Conservation (phyloP, 164 flowering plant genomes). For the Piper betle region DNA sequence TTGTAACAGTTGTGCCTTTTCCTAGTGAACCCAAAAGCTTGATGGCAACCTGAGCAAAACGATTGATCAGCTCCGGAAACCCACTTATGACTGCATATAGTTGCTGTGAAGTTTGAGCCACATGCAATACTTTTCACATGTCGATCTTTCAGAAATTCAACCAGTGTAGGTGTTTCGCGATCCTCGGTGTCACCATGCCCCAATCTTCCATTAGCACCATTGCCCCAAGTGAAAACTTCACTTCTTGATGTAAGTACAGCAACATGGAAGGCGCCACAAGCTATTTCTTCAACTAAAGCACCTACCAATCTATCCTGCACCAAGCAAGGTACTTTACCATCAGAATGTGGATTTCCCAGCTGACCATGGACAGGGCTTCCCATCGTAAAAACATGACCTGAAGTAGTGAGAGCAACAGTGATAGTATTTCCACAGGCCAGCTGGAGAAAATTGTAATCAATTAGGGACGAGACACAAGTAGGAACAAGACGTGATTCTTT, state of each 20-base stretch:
- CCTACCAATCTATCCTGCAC: conserved; percentile 69
- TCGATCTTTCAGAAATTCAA: conserved; percentile 39
- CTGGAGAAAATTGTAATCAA: conserved; percentile 59
- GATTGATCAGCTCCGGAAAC: conserved; percentile 47
- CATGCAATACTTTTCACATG: conserved; percentile 40
- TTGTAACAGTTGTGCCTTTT: conserved; percentile 50
- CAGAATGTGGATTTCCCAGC: conserved; percentile 53
- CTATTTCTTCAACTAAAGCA: conserved; percentile 60
- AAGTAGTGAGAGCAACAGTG: conserved; percentile 62
- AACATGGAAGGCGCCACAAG: conserved; percentile 66
- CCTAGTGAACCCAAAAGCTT: conserved; percentile 43
- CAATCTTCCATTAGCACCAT: conserved; percentile 47
- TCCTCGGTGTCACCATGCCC: conserved; percentile 55
- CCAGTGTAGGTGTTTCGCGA: conserved; percentile 34
- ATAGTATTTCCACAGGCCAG: conserved; percentile 66
- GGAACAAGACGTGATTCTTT: conserved; percentile 54
- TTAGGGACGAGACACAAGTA: conserved; percentile 50
- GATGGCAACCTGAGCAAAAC: conserved; percentile 39
- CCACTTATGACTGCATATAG: conserved; percentile 50
- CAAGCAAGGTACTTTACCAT: conserved; percentile 50
- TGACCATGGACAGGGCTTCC: conserved; percentile 60
- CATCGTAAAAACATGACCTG: conserved; percentile 76
- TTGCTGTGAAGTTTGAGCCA: conserved; percentile 43
- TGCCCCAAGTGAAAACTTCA: conserved; percentile 73
- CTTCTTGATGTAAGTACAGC: conserved; percentile 70